phyloP scores from a whole-genome alignment of 495 filamentous ascomycete genomes.

The Aspergillus haitiensis region DNA sequence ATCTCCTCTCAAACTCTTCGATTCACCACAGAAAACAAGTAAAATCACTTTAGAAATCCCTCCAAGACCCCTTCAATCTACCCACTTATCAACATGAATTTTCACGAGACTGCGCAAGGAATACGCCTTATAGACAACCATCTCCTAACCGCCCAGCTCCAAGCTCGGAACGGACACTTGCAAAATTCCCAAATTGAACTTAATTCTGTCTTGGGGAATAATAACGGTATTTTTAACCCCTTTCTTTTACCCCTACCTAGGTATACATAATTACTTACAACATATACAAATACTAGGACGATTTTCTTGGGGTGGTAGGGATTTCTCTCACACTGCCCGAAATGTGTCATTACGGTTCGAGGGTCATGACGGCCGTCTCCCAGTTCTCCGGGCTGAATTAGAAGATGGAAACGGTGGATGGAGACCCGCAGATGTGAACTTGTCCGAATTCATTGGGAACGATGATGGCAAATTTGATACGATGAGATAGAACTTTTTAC shows the following conservation, averaged over 20 bases:
- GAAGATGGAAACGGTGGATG: conserved; percentile 27
- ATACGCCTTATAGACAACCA: conserved; percentile 44
- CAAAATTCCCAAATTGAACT: conserved; percentile 42
- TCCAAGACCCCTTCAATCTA: not conserved
- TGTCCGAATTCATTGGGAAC: conserved; percentile 46
- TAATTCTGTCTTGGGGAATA: conserved; percentile 44
- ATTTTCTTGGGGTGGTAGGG: conserved; percentile 46
- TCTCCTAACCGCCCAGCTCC: conserved; percentile 40
- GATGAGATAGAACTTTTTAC: no score
- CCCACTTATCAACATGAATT: conserved; percentile 37
- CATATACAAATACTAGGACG: conserved; percentile 28
- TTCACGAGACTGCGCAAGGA: conserved; percentile 40
- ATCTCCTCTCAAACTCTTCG: no score
- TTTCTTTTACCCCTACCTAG: not conserved
- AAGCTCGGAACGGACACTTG: conserved; percentile 30
- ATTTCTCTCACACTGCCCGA: conserved; percentile 43
- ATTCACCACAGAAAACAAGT: not conserved
- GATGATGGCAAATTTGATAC: conserved; percentile 25
- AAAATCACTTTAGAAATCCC: not conserved
- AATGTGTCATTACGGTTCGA: conserved; percentile 41
- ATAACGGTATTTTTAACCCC: conserved; percentile 38
- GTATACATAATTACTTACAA: not conserved
- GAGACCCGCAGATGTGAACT: conserved; percentile 38
- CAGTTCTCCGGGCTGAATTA: conserved; percentile 41
- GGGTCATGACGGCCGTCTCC: conserved; percentile 36